phyloP scores from a whole-genome alignment of 2,329 filamentous ascomycete genomes.

The Sporothrix brunneoviolacea region DNA sequence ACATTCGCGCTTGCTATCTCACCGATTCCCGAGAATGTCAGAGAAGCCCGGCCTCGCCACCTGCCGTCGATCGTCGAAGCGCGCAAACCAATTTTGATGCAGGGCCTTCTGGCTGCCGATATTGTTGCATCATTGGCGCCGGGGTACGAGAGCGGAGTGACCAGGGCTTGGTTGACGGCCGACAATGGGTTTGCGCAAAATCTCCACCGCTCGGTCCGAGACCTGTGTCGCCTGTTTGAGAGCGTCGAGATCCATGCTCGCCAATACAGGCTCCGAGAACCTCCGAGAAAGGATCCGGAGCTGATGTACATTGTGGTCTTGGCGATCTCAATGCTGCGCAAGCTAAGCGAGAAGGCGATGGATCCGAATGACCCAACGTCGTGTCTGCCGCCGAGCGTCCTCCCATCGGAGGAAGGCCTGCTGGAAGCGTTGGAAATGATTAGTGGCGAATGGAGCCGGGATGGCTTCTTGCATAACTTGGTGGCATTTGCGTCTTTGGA shows the following conservation, averaged over 20 bases:
- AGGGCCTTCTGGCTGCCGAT: conserved; percentile 84
- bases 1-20: conserved; percentile 83
- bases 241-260: conserved; percentile 15
- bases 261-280: conserved; percentile 26
- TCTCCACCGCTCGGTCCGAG: conserved; percentile 66
- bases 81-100: conserved; percentile 84
- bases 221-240: conserved; percentile 60
- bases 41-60: conserved; percentile 47
- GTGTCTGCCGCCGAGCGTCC: conserved; percentile 51
- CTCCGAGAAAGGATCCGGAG: conserved; percentile 41
- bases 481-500: conserved; percentile 55
- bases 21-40: conserved; percentile 64
- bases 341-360: conserved; percentile 60
- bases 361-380: conserved; percentile 46
- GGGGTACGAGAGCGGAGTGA: conserved; percentile 59
- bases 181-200: conserved; percentile 78
- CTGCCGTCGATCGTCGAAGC: conserved; percentile 66
- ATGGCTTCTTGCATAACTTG: conserved; percentile 61
- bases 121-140: conserved; percentile 70
- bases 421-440: conserved; percentile 61
- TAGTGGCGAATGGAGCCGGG: conserved; percentile 54
- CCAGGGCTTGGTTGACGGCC: conserved; percentile 74
- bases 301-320: conserved; percentile 60
- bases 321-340: conserved; percentile 60
- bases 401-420: conserved; percentile 62